Base-by-base conservation (phyloP, 495 filamentous ascomycete species). In the Aspergillus wentii region DNA sequence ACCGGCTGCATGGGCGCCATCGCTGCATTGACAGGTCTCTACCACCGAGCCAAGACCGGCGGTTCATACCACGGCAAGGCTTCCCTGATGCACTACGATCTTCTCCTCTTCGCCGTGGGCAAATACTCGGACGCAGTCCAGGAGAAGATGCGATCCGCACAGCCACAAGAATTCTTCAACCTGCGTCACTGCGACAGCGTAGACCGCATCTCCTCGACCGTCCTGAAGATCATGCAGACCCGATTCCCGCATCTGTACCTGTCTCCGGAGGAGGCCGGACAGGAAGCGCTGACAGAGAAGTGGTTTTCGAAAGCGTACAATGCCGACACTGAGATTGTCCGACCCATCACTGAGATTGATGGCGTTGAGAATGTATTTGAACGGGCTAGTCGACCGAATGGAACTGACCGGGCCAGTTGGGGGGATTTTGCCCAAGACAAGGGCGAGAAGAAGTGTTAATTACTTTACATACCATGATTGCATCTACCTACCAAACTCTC, bases 111-210 rank as follows among this genome's bases (percentile, higher is more conserved):
- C 49, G 64, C 67, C 7, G 61, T 85, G 4, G 81, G 82, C 4
- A 57, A 79, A 41, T 79, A 86, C 45, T 60, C 75, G 1, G 58
- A 56, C 3, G 63, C 67, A 1, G 69, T 85, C 14, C 74, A 81
- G 56, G 63, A 75, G 38, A 42, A 72, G 35, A 57, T 88, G 23
- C 64, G 75, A 20, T 54, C 59, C 16, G 62, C 59, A 23, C 75
- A 80, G 43, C 72, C 74, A 19, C 44, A 59, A 1, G 75, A 74
- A 4, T 84, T 86, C 57, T 81, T 85, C 46, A 60, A 65, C 22
- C 57, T 90, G 41, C 66, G 80, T 15, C 82, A 88, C 53, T 68
- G 68, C 33, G 81, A 86, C 52, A 83, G 78, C 31, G 84, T 88
- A 1, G 83, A 88, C 47, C 78, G 82, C 33, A 78, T 88, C 28